These are phyloP conservation scores for Didymella arachidicola DNA, from an alignment of 2,329 filamentous ascomycete species.

Conservation along the genomic window DNA sequence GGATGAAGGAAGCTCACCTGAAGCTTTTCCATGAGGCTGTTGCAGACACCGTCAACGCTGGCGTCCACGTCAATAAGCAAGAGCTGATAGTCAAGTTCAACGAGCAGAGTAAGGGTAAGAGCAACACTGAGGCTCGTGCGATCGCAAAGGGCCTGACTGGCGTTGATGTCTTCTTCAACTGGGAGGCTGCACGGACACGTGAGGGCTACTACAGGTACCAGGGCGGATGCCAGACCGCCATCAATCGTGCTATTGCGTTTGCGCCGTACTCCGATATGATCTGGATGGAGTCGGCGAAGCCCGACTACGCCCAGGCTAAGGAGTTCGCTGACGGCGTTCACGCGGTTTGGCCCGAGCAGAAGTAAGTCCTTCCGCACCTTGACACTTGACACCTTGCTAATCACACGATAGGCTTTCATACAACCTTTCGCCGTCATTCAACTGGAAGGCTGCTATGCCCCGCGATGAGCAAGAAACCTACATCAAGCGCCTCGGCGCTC, in stretches of 20 bases:
- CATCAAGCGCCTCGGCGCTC: constrained; percentile 82
- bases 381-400: not conserved
- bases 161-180: constrained; percentile 87
- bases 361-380: constrained; percentile 64
- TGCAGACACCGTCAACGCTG: constrained; percentile 77
- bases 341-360: constrained; percentile 93
- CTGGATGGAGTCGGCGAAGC: constrained; percentile 99
- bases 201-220: constrained; percentile 95
- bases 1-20: constrained; percentile 79
- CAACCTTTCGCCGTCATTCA: constrained; percentile 98
- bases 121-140: constrained; percentile 79
- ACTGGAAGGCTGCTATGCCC: constrained; percentile 98
- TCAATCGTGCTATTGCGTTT: constrained; percentile 90
- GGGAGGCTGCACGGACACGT: constrained; percentile 89
- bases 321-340: constrained; percentile 95
- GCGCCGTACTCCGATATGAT: constrained; percentile 94
- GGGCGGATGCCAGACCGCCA: constrained; percentile 88
- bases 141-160: constrained; percentile 81
- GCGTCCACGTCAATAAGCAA: constrained; percentile 72
- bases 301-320: constrained; percentile 88
- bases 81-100: constrained; percentile 72
- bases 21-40: constrained; percentile 93
- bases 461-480: constrained; percentile 95
- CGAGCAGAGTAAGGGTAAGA: constrained; percentile 77
- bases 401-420: constrained; percentile 76